These are phyloP conservation scores for Debaryomyces nepalensis DNA, from an alignment of 1,139 yeast species.

Conservation along the genomic window DNA sequence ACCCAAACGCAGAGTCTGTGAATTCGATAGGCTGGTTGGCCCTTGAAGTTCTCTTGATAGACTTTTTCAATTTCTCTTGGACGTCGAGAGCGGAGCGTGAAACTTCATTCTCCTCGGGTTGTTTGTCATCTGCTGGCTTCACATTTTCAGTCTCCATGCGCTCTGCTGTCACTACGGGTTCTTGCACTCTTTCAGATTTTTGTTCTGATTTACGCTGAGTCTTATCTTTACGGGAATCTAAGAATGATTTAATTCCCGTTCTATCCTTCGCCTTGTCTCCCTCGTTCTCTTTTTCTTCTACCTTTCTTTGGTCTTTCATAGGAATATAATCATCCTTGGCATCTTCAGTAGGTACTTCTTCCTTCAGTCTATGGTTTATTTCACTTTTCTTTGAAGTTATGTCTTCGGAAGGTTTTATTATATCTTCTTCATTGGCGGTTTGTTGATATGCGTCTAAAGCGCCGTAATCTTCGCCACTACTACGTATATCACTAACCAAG, in stretches of 20 bases:
- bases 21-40: conserved; percentile 76
- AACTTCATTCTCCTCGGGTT: conserved; percentile 8
- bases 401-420: not conserved
- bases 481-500: conserved; percentile 13
- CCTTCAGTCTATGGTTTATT: conserved; percentile 7
- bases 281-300: conserved; percentile 15
- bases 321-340: conserved; percentile 9
- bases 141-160: too few relatives aligned
- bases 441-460: conserved; percentile 13
- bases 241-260: conserved; percentile 10
- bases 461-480: conserved; percentile 8
- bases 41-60: conserved; percentile 47
- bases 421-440: not conserved
- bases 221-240: conserved; percentile 3
- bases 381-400: not conserved
- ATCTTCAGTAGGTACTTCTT: not conserved
- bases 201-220: conserved; percentile 9
- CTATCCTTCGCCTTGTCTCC: conserved; percentile 14
- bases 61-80: conserved; percentile 50
- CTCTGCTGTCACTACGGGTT: not conserved
- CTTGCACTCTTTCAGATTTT: conserved; percentile 14
- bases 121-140: conserved; percentile 1
- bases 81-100: conserved; percentile 44
- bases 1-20: conserved; percentile 84
- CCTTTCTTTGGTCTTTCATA: conserved; percentile 17